Base-by-base conservation (phyloP, 1,284 basidiomycete species). In the Trichosporon asahii region DNA sequence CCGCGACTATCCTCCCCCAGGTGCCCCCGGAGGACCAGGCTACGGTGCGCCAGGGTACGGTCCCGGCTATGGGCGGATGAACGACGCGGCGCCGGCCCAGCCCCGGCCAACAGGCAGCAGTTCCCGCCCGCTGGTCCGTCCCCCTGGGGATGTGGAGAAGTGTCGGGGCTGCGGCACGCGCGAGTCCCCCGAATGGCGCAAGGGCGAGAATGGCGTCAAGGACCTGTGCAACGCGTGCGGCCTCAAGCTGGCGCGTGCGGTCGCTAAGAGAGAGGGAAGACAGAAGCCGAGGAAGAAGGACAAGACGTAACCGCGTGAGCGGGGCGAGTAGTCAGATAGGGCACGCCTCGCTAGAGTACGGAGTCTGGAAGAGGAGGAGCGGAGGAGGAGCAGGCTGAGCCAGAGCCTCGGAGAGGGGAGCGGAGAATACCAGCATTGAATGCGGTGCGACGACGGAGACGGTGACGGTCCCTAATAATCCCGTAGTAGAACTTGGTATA, bases 161-260 rank as follows among this genome's bases (percentile, higher is more conserved):
- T 96, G 94, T 83, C 88, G 90, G 15, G 92, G 90, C 77, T 96
- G 94, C 83, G 91, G 90, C 80, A 91, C 87, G 25, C 91, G 89
- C 14, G 89, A 90, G 66, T 94, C 91, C 76, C 95, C 95, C 0
- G 95, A 98, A 82, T 98, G 95, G 95, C 86, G 95, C 77, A 94
- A 96, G 82, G 93, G 79, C 33, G 83, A 83, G 68, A 92, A 88
- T 76, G 94, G 94, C 18, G 91, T 92, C 82, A 95, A 95, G 85
- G 92, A 94, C 80, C 85, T 96, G 63, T 96, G 94, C 82, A 96
- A 96, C 84, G 94, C 94, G 91, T 95, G 82, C 66, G 82, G 82
- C 3, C 70, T 84, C 65, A 77, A 80, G 70, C 72, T 82, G 21
- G 81, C 82, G 25, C 76, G 82, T 37, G 77, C 80, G 23, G 78